Base-by-base conservation (phyloP, 106 monocot genomes). In the Allium sativum region DNA sequence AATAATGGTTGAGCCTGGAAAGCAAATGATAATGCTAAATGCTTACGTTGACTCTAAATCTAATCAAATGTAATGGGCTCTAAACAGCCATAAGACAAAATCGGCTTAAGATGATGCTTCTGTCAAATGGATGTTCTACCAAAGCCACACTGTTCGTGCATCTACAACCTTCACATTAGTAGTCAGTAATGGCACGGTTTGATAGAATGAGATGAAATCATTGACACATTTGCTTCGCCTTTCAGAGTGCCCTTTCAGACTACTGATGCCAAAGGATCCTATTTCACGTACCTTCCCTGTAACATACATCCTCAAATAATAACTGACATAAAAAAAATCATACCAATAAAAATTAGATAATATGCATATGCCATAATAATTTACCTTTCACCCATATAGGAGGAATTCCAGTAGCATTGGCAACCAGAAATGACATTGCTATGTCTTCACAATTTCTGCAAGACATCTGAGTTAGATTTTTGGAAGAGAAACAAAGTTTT, bases 341-440 rank as follows among this genome's bases (percentile, higher is more conserved):
- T 15, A 46, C 16, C 12, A 12, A 46, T 45, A 9, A 62, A 21
- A 20, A 15, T 1, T 40, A 17, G 42, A 14, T 40, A 31, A 31
- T 31, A 31, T 44, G 16, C 31, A 44, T 43, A 8, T 42, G 42
- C n/a, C n/a, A 9, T 22, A 40, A 56, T 56, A 22, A 20, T 67
- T 59, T 57, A 84, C 89, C 89, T 79, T 77, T 73, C 10, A 85
- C 89, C 89, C 89, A 89, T 14, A 89, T 71, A 9, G 89, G 89
- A 50, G 89, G 74, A 58, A 76, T 72, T 48, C 62, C 68, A 48
- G 78, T 79, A 13, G 66, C 65, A 71, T 89, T 89, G 21, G 89
- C 75, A 44, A 89, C 73, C 40, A 89, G 81, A 10, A 89, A 61
- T 58, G 89, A 78, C 89, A 89, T 89, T 7, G 89, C 89, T 66